Base-by-base conservation (phyloP, 2,329 filamentous ascomycete genomes). In the Aspergillus sp. region DNA sequence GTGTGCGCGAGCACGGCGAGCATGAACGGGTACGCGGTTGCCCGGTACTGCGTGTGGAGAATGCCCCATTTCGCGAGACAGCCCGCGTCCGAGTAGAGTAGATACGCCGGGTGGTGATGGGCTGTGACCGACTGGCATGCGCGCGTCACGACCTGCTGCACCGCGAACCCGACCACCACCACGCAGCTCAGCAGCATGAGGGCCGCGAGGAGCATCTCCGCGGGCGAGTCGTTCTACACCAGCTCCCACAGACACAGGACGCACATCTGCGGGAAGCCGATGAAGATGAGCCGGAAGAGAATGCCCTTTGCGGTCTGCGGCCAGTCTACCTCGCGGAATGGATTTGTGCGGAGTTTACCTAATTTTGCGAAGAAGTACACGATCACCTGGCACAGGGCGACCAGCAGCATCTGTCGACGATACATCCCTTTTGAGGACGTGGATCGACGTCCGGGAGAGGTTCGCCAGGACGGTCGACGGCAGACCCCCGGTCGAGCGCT, bases 21-120 rank as follows among this genome's bases (percentile, higher is more conserved):
- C 63, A 97, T 89, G 73, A 93, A 97, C 78, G 93, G 96, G 80
- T 96, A 96, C 32, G 91, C 90, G 1, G 91, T 93, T 32, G 92
- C 93, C 66, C 92, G 88, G 81, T 96, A 97, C 72, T 96, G 92
- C 31, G 97, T 90, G 69, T 97, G 97, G 58, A 97, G 82, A 78
- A 97, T 97, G 17, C 93, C 92, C 92, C 92, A 96, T 76, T 96
- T 95, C 83, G 96, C 96, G 58, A 97, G 83, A 46, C 89, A 87
- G 56, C 89, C 82, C 11, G 91, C 90, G 65, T 97, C 91, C 1
- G 92, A 96, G 77, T 95, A 97, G 55, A 97, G 85, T 61, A 96
- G 96, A 73, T 96, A 97, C 25, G 91, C 92, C 19, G 92, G 91
- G 76, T 96, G 97, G 75, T 91, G 91, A 79, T 97, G 91, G 84